Evolutionary conservation across 2,329 filamentous ascomycete genomes (phyloP).

Genomic region (Colletotrichum sublineola): DNA sequence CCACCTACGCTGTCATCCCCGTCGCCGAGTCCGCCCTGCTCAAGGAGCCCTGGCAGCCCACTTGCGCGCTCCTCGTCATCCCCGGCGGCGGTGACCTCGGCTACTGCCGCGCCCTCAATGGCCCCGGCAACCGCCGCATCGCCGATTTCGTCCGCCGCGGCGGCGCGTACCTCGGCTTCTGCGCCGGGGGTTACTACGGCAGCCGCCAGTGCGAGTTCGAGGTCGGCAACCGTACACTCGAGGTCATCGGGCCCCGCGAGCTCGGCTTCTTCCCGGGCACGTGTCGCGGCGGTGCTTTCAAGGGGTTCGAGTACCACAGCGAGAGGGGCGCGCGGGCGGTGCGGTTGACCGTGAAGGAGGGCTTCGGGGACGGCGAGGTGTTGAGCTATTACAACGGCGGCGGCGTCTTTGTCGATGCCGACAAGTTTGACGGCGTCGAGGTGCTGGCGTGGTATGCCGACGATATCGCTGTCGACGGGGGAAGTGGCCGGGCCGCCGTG

Average conservation of each 20-base stretch:
- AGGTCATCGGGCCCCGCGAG: constrained; percentile 88
- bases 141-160: constrained; percentile 87
- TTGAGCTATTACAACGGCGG: constrained; percentile 94
- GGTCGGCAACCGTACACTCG: constrained; percentile 78
- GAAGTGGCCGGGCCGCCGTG: constrained; percentile 80
- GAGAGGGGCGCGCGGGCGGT: constrained; percentile 85
- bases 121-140: constrained; percentile 87
- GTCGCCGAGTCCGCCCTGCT: constrained; percentile 83
- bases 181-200: constrained; percentile 95
- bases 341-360: constrained; percentile 69
- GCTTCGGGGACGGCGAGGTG: constrained; percentile 72
- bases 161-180: constrained; percentile 90
- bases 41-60: constrained; percentile 90
- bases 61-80: constrained; percentile 90
- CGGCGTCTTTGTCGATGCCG: constrained; percentile 89
- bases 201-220: constrained; percentile 89
- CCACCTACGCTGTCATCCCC: constrained; percentile 93
- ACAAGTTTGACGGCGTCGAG: constrained; percentile 76
- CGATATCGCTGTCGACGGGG: constrained; percentile 80
- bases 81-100: constrained; percentile 95
- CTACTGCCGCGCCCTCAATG: constrained; percentile 90
- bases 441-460: constrained; percentile 85
- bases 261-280: constrained; percentile 89
- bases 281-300: constrained; percentile 88
- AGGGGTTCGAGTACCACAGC: constrained; percentile 90